These are phyloP conservation scores for Elasticomyces elasticus DNA, from an alignment of 495 filamentous ascomycete genomes.

Conservation along the genomic window DNA sequence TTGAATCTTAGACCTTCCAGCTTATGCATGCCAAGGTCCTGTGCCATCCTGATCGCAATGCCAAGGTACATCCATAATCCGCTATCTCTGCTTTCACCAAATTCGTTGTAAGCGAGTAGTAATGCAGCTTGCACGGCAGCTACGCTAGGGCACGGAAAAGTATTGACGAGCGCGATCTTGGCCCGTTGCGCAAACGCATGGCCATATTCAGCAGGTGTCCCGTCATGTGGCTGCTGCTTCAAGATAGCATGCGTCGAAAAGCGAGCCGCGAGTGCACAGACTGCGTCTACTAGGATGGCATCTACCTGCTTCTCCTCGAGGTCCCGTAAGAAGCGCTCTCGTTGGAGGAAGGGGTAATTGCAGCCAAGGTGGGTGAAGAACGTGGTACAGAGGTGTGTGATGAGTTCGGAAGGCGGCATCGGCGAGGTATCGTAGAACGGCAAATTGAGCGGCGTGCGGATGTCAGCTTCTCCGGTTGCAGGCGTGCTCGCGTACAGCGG, in stretches of 20 bases:
- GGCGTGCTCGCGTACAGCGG: slow-evolving; percentile 3
- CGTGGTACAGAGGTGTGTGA: slow-evolving; percentile 61
- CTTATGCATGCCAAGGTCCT: slow-evolving; percentile 74
- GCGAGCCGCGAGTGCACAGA: slow-evolving; percentile 70
- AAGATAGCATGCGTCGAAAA: slow-evolving; percentile 63
- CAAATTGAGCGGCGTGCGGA: slow-evolving; percentile 53
- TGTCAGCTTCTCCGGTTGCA: slow-evolving; percentile 21
- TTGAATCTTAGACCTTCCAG: slow-evolving; percentile 62
- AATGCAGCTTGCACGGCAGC: slow-evolving; percentile 71
- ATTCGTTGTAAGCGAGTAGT: slow-evolving; percentile 74
- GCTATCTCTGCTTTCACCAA: slow-evolving; percentile 76
- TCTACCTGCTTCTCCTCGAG: slow-evolving; percentile 71
- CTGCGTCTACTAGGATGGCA: slow-evolving; percentile 75
- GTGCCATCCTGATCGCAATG: slow-evolving; percentile 73
- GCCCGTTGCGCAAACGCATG: slow-evolving; percentile 68
- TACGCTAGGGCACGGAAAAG: slow-evolving; percentile 67
- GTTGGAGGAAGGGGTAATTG: slow-evolving; percentile 70
- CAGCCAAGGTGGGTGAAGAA: slow-evolving; percentile 73
- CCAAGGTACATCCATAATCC: slow-evolving; percentile 86
- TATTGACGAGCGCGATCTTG: slow-evolving; percentile 62
- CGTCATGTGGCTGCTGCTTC: slow-evolving; percentile 34
- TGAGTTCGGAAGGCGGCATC: slow-evolving; percentile 57
- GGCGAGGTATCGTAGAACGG: slow-evolving; percentile 70
- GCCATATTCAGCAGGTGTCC: slow-evolving; percentile 43
- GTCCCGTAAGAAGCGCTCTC: slow-evolving; percentile 55